These are phyloP conservation scores for Cytospora leucostoma DNA, from an alignment of 2,329 filamentous ascomycete species.

Conservation along the genomic window DNA sequence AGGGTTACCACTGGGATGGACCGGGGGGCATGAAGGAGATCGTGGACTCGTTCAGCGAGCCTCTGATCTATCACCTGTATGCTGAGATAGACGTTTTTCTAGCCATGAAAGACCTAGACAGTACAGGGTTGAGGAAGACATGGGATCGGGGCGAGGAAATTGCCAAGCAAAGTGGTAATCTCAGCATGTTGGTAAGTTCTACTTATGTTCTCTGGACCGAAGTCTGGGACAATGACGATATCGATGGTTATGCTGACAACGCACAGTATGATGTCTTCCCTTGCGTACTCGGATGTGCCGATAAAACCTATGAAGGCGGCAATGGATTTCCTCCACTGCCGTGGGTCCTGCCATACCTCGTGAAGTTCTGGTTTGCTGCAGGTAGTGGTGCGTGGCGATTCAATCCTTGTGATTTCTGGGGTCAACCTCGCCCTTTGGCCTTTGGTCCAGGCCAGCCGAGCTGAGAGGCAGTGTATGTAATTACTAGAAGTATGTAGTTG, in stretches of 20 bases:
- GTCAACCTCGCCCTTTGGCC: constrained; percentile 29
- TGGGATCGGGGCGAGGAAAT: constrained; percentile 29
- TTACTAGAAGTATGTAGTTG: no score
- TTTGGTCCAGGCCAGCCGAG: constrained; percentile 23
- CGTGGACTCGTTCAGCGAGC: constrained; percentile 31
- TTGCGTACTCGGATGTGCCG: constrained; percentile 30
- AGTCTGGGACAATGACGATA: constrained; percentile 26
- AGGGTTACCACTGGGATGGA: constrained; percentile 32
- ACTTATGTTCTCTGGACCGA: no score
- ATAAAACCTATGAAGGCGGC: constrained; percentile 34
- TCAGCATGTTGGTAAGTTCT: constrained; percentile 21
- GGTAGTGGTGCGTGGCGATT: constrained; percentile 36
- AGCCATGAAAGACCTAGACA: constrained; percentile 30
- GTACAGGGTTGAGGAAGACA: constrained; percentile 25
- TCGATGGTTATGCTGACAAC: background rate
- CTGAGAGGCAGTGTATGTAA: background rate
- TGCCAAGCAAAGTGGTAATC: constrained; percentile 27
- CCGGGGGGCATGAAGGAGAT: constrained; percentile 32
- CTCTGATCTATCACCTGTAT: constrained; percentile 34
- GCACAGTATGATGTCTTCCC: constrained; percentile 31
- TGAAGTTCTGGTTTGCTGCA: constrained; percentile 32
- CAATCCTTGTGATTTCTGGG: constrained; percentile 34
- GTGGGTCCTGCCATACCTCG: constrained; percentile 30
- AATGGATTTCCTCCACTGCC: constrained; percentile 32
- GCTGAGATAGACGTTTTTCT: constrained; percentile 36